Percentiles rank a stretch among this genome's conserved stretches.
Conservation (phyloP, 768 basidiomycete species). For the Lactarius psammicola region DNA sequence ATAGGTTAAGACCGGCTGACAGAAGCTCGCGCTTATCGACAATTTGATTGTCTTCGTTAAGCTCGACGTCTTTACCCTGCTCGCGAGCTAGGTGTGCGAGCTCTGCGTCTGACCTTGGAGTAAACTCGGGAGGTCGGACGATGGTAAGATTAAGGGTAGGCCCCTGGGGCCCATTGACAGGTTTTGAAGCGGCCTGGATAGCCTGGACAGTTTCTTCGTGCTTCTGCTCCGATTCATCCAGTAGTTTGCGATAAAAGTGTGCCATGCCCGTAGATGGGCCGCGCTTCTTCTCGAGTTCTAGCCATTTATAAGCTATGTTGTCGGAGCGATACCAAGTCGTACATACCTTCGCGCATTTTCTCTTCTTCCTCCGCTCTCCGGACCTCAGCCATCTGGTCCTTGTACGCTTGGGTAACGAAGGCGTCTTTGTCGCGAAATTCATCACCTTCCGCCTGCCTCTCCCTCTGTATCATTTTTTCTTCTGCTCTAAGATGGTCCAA, state of each 20-base stretch:
- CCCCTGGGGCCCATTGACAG: slow-evolving; percentile 61
- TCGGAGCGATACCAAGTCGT: neutral
- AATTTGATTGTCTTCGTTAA: slow-evolving; percentile 97
- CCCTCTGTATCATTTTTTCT: slow-evolving; percentile 95
- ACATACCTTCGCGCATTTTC: slow-evolving; percentile 77
- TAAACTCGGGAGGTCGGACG: slow-evolving; percentile 63
- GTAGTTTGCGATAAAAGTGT: slow-evolving; percentile 75
- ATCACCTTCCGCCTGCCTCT: slow-evolving; percentile 91
- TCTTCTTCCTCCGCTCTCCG: slow-evolving; percentile 92
- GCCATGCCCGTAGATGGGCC: slow-evolving; percentile 70
- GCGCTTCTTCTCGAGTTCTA: slow-evolving; percentile 57
- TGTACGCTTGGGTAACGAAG: slow-evolving; percentile 98
- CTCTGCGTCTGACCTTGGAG: slow-evolving; percentile 67
- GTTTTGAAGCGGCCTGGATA: slow-evolving; percentile 46
- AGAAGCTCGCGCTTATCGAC: slow-evolving; percentile 93
- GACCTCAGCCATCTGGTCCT: slow-evolving; percentile 92
- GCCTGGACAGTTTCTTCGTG: slow-evolving; percentile 90
- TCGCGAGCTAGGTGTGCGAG: slow-evolving; percentile 66
- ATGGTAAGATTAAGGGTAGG: slow-evolving; percentile 70
- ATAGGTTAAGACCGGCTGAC: slow-evolving; percentile 88
- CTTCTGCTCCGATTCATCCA: slow-evolving; percentile 75
- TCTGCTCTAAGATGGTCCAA: slow-evolving; percentile 91
- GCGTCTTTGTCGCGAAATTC: slow-evolving; percentile 91
- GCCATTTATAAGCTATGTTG: slow-evolving; percentile 7
- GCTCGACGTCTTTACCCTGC: slow-evolving; percentile 82